Percentiles rank a stretch among this genome's conserved stretches.
Conservation (phyloP, 2,329 filamentous ascomycete genomes). For the Epichloe brachyelytri region DNA sequence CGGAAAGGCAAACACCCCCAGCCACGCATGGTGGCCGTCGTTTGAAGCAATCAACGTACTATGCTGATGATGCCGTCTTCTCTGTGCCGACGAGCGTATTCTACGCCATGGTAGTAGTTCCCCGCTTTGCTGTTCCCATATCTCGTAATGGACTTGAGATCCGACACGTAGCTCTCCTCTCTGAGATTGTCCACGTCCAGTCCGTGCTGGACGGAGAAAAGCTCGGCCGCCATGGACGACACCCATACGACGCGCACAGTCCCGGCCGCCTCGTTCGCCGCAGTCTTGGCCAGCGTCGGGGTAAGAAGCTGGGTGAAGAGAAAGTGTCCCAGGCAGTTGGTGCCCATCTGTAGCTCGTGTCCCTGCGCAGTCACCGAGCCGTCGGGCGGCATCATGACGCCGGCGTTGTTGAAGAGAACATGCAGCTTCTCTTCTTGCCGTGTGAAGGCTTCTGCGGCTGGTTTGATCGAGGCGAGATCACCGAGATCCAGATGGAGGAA, state of each 20-base stretch:
- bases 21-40: too few species aligned
- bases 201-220: background rate
- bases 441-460: conserved; percentile 19
- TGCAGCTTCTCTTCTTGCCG: conserved; percentile 21
- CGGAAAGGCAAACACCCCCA: too few species aligned
- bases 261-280: background rate
- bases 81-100: conserved; percentile 16
- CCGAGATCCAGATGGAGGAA: conserved; percentile 33
- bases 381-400: conserved; percentile 27
- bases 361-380: conserved; percentile 27
- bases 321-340: conserved; percentile 4
- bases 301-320: conserved; percentile 3
- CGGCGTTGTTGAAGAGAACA: conserved; percentile 33
- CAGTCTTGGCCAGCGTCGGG: conserved; percentile 4
- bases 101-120: conserved; percentile 19
- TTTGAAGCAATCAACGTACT: too few species aligned
- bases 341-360: conserved; percentile 24
- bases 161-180: too few species aligned
- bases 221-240: background rate
- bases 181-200: conserved; percentile 11
- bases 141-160: background rate
- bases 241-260: conserved; percentile 5
- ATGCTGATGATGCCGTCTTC: conserved; percentile 18
- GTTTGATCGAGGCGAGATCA: conserved; percentile 23
- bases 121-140: conserved; percentile 18